Conservation (phyloP, 2,329 filamentous ascomycete genomes). For the Septoria linicola region DNA sequence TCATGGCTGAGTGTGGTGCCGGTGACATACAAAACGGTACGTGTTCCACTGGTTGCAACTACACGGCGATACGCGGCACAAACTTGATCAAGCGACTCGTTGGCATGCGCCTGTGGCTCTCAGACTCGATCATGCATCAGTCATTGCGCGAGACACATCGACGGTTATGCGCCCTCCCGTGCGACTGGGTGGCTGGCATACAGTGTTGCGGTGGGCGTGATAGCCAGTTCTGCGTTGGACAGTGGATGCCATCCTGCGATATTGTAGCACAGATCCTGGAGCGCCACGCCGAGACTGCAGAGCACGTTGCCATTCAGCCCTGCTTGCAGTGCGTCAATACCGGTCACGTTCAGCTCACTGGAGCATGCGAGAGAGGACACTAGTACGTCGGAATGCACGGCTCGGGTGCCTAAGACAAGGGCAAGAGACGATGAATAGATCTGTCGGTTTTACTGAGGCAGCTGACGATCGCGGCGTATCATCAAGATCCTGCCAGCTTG, state of each 20-base stretch:
- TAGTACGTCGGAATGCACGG: too few species aligned
- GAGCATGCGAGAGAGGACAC: too few species aligned
- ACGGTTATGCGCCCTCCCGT: background rate
- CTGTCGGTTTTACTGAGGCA: too few species aligned
- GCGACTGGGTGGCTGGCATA: background rate
- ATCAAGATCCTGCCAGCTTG: too few species aligned
- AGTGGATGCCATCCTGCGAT: background rate
- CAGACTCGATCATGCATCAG: background rate
- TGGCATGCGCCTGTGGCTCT: background rate
- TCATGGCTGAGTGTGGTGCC: too few species aligned
- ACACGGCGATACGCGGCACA: background rate
- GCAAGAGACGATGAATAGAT: too few species aligned
- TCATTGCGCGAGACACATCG: background rate
- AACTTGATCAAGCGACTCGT: background rate
- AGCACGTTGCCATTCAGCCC: background rate
- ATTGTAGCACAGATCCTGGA: background rate
- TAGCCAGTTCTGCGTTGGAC: background rate
- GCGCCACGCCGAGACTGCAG: background rate
- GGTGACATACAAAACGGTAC: background rate
- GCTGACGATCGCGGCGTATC: too few species aligned
- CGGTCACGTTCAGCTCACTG: too few species aligned
- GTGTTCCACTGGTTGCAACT: background rate
- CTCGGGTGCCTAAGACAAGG: too few species aligned
- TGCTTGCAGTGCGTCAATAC: too few species aligned
- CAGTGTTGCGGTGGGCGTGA: too few species aligned